These are phyloP conservation scores for Beauveria medogensis DNA, from an alignment of 2,329 filamentous ascomycete genomes.

Conservation along the genomic window DNA sequence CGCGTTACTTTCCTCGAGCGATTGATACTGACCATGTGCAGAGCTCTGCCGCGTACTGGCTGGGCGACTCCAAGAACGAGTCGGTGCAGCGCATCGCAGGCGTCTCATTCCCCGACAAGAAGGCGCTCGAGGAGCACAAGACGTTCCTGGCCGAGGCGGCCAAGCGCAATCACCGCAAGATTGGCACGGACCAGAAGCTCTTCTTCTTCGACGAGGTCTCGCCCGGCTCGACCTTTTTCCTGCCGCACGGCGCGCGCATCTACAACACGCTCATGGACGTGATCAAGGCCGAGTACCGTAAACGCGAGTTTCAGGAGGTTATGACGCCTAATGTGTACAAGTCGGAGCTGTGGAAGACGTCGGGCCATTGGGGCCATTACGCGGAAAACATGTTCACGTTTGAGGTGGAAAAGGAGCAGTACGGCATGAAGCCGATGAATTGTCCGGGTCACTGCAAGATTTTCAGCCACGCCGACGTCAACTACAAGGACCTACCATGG, in stretches of 20 bases:
- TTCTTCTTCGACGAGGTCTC: slow-evolving; percentile 95
- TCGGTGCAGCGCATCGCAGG: slow-evolving; percentile 95
- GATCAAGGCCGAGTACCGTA: slow-evolving; percentile 81
- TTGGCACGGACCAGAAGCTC: slow-evolving; percentile 90
- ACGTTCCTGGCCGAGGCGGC: slow-evolving; percentile 97
- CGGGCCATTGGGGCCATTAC: slow-evolving; percentile 81
- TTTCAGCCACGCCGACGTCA: slow-evolving; percentile 74
- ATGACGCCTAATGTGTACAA: slow-evolving; percentile 95
- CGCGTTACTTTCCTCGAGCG: background rate
- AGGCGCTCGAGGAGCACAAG: slow-evolving; percentile 84
- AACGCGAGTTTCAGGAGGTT: slow-evolving; percentile 89
- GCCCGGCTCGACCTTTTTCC: slow-evolving; percentile 87
- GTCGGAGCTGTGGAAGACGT: slow-evolving; percentile 84
- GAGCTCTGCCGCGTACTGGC: slow-evolving; percentile 71
- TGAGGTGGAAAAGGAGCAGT: slow-evolving; percentile 63
- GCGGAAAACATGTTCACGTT: slow-evolving; percentile 85
- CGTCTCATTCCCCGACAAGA: slow-evolving; percentile 93
- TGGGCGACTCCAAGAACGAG: slow-evolving; percentile 89
- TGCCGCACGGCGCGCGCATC: slow-evolving; percentile 87
- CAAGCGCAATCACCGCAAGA: slow-evolving; percentile 89
- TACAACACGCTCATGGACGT: slow-evolving; percentile 82
- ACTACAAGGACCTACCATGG: slow-evolving; percentile 79
- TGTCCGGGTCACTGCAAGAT: slow-evolving; percentile 91
- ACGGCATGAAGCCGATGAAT: slow-evolving; percentile 92
- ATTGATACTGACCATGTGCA: slow-evolving; percentile 41